Percentiles rank a stretch among this genome's conserved stretches.
These are phyloP conservation scores for Astrothelium macrocarpum DNA, from an alignment of 495 filamentous ascomycete genomes.

Conservation along the genomic window DNA sequence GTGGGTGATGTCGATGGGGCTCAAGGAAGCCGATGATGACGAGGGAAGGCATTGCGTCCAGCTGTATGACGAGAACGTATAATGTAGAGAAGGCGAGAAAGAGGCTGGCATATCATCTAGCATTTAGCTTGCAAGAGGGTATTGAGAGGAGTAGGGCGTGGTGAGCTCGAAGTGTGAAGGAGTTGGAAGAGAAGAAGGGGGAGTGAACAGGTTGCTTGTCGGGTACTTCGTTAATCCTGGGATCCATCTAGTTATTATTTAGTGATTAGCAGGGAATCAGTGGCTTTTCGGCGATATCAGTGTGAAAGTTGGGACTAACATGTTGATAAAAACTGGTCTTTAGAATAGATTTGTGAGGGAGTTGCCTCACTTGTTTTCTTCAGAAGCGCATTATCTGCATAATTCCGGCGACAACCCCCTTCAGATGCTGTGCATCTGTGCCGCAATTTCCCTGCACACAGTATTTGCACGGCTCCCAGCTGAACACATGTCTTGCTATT, in stretches of 20 bases:
- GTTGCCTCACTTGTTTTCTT: neutral
- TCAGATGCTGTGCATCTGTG: too few relatives aligned
- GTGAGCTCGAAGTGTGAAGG: neutral
- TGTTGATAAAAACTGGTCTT: neutral
- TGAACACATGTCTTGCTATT: too few relatives aligned
- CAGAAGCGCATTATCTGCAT: too few relatives aligned
- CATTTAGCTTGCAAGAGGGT: conserved; percentile 65
- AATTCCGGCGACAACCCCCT: too few relatives aligned
- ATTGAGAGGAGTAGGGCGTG: conserved; percentile 47
- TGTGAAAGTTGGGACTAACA: neutral
- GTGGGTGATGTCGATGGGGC: conserved; percentile 43
- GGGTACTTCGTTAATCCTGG: neutral
- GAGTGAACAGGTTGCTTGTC: neutral
- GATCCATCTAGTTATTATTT: neutral
- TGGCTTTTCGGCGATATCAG: neutral
- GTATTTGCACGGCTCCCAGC: too few relatives aligned
- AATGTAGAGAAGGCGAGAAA: conserved; percentile 71
- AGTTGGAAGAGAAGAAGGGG: neutral
- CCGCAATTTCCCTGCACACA: too few relatives aligned
- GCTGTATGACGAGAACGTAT: conserved; percentile 77
- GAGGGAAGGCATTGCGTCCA: conserved; percentile 61
- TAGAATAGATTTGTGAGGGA: neutral
- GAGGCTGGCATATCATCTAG: conserved; percentile 63
- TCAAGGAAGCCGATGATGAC: conserved; percentile 57
- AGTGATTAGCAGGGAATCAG: neutral